A percentile compares a stretch with the other conserved stretches of the same genome.
Evolutionary conservation across 371 early-diverging fungal species (phyloP).

Genomic region (Coemansia sp.): DNA sequence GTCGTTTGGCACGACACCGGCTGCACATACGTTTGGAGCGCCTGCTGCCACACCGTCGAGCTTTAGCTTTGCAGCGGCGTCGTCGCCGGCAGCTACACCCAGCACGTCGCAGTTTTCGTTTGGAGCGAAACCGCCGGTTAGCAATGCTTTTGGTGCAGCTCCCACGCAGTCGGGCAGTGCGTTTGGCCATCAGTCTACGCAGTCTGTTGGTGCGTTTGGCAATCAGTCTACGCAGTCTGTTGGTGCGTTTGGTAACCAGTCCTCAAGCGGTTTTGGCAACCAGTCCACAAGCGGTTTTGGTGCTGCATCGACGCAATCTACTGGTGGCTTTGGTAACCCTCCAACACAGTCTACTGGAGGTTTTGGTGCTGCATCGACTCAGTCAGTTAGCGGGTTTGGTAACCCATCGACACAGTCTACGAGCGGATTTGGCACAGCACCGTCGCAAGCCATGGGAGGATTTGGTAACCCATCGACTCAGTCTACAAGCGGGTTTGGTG

Average conservation of each 20-base stretch:
- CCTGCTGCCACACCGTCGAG: constrained; percentile 38
- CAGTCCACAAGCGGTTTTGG: constrained; percentile 16
- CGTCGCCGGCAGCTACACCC: constrained; percentile 32
- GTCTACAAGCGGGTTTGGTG: constrained; percentile 3
- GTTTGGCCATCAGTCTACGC: not conserved
- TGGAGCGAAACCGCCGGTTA: constrained; percentile 15
- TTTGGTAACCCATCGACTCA: constrained; percentile 15
- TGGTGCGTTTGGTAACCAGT: constrained; percentile 14
- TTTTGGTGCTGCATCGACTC: not conserved
- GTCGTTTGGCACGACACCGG: constrained; percentile 1
- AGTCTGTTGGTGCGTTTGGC: constrained; percentile 15
- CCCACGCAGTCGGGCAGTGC: constrained; percentile 3
- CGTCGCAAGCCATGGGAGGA: not conserved
- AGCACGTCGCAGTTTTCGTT: constrained; percentile 23
- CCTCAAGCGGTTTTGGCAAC: constrained; percentile 4
- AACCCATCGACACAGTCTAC: not conserved
- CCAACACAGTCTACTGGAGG: not conserved
- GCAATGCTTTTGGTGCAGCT: constrained; percentile 9
- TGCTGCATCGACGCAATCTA: not conserved
- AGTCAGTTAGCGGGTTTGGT: constrained; percentile 15
- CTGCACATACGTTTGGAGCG: constrained; percentile 29
- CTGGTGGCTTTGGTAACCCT: not conserved
- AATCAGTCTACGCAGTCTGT: constrained; percentile 15
- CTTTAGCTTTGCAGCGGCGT: constrained; percentile 29
- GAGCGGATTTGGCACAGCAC: not conserved